Evolutionary conservation across 1,284 basidiomycete genomes (phyloP).

Genomic region (Malassezia pachydermatis): DNA sequence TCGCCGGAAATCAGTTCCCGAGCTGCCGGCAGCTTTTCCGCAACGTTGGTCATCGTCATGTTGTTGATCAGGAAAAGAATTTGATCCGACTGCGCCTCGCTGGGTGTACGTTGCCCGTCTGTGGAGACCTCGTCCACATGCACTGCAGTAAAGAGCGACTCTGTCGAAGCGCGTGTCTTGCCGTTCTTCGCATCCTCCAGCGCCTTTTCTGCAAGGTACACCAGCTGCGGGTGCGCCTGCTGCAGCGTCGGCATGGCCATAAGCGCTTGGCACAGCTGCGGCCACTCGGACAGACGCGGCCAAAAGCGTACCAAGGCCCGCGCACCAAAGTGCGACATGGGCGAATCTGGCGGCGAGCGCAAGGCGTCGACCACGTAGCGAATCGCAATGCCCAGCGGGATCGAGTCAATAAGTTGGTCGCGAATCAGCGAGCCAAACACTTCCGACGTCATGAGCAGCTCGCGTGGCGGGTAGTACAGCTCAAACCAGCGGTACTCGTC

Average conservation of each 20-base stretch:
- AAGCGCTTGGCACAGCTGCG: constrained; percentile 79
- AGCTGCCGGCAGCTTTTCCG: constrained; percentile 53
- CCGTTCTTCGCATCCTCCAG: constrained; percentile 19
- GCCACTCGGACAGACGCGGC: constrained; percentile 79
- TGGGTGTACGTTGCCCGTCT: constrained; percentile 53
- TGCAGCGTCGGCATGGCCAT: constrained; percentile 75
- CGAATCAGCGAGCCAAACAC: constrained; percentile 95
- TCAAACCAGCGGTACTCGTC: constrained; percentile 99
- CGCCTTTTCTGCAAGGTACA: constrained; percentile 30
- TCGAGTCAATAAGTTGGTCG: constrained; percentile 82
- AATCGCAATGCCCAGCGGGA: constrained; percentile 90
- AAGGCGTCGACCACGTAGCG: constrained; percentile 93
- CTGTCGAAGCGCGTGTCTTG: neutral
- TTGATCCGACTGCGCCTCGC: constrained; percentile 80
- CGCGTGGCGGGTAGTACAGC: constrained; percentile 75
- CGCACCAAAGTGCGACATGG: constrained; percentile 89
- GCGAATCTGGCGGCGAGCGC: constrained; percentile 64
- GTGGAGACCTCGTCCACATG: neutral
- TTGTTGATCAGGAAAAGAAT: constrained; percentile 99
- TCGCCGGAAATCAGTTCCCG: constrained; percentile 31
- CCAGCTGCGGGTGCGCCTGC: constrained; percentile 78
- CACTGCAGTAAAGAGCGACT: constrained; percentile 5
- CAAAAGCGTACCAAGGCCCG: constrained; percentile 84
- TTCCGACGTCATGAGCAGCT: constrained; percentile 89
- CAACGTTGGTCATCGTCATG: constrained; percentile 85